Percentiles rank a stretch among this genome's conserved stretches.
Evolutionary conservation across 1,284 basidiomycete species (phyloP).

Genomic region (Singerocomus inundabilis): DNA sequence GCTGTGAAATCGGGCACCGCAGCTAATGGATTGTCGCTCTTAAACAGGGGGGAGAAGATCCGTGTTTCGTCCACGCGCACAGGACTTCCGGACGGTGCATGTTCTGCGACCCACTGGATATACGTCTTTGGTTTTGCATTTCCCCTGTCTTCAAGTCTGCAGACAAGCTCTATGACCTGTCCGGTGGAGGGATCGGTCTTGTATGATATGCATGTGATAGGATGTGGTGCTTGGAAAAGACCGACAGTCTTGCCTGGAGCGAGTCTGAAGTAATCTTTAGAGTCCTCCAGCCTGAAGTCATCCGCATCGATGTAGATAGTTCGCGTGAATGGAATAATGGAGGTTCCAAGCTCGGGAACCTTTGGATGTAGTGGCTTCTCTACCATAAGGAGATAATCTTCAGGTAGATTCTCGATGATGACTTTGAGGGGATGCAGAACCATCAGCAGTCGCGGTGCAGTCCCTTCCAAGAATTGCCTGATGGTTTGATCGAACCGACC

Average conservation of each 20-base stretch:
- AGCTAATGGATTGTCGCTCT: conserved; percentile 85
- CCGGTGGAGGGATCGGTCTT: conserved; percentile 73
- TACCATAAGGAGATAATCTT: conserved; percentile 82
- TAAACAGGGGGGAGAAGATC: conserved; percentile 93
- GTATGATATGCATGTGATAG: conserved; percentile 92
- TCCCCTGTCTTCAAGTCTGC: conserved; percentile 72
- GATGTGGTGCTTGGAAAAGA: conserved; percentile 91
- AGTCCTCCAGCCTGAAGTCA: conserved; percentile 91
- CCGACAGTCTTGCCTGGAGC: conserved; percentile 98
- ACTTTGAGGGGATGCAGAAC: conserved; percentile 91
- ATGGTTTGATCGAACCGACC: conserved; percentile 89
- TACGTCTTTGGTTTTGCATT: conserved; percentile 90
- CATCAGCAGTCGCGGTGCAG: conserved; percentile 90
- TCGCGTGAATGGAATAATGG: conserved; percentile 84
- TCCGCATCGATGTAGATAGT: conserved; percentile 92
- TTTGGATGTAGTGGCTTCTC: conserved; percentile 97
- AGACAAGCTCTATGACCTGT: conserved; percentile 77
- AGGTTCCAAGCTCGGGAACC: conserved; percentile 82
- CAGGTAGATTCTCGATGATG: conserved; percentile 86
- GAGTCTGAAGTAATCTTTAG: conserved; percentile 95
- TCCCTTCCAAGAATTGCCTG: conserved; percentile 87
- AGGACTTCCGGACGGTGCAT: conserved; percentile 75
- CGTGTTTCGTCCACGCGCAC: conserved; percentile 87
- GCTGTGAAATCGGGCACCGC: conserved; percentile 66
- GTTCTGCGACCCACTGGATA: conserved; percentile 97